Base-by-base conservation (phyloP, 441 rosid species). In the Adansonia madagascariensis region DNA sequence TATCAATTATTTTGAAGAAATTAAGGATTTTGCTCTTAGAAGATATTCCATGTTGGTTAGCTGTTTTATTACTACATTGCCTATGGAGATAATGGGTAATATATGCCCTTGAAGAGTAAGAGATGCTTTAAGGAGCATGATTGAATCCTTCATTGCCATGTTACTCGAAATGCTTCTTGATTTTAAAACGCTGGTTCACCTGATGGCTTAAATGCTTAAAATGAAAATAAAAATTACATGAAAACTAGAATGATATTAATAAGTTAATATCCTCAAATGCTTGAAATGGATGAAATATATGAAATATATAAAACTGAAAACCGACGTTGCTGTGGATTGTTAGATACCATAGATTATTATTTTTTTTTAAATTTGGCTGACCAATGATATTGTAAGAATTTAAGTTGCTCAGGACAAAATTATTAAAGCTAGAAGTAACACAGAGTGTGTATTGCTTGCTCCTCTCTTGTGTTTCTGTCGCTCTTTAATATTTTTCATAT, bases 101-200 rank as follows among this genome's bases (percentile, higher is more conserved):
- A 65, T 17, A 15, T 43, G 27, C 52, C 3, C 15, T 39, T 39
- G 47, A 14, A 35, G 4, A n/a, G 47, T 14, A 6, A 65, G 6
- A n/a, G 50, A 65, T 8, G 24, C 50, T 65, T 41, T 65, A 8
- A 64, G 3, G 69, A 41, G 72, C 56, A 46, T 46, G 22, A 68
- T 17, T 15, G 22, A 55, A 17, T 5, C 17, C 24, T 55, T 55
- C 9, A 6, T 17, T 17, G 24, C 7, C 61, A 7, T 56, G 27
- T 56, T 56, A 41, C 44, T 41, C 44, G 35, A 31, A 31, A 31
- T 31, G 35, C 35, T 31, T 31, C 35, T 31, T 3, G 35, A 2
- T 31, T 31, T 31, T 3, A 2, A 31, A 31, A 31, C 4, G 35
- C 35, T 31, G 35, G 4, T 31, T 3, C 4, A 31, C 35, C 35